Conservation (phyloP, 805 yeast genomes). For the Saccharomycopsis amapae region DNA sequence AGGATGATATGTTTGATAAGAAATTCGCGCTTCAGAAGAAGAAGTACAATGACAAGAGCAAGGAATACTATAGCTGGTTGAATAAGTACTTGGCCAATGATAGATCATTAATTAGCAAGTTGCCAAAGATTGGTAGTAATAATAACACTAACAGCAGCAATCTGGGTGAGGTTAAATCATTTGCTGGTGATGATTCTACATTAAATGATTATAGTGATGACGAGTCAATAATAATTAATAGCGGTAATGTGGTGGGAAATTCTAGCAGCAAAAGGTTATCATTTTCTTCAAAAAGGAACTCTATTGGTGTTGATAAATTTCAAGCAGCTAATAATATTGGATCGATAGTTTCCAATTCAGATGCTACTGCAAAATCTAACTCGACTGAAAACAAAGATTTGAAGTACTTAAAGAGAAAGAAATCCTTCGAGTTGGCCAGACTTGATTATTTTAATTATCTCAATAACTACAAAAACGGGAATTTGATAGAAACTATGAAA, state of each 20-base stretch:
- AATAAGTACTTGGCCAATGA: constrained; percentile 14
- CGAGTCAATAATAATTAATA: constrained; percentile 2
- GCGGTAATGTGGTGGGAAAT: neutral
- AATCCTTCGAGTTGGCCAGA: constrained; percentile 37
- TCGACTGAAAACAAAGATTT: constrained; percentile 27
- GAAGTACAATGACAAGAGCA: constrained; percentile 13
- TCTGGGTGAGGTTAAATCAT: no score
- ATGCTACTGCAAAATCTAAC: neutral
- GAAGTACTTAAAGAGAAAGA: constrained; percentile 32
- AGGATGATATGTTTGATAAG: constrained; percentile 6
- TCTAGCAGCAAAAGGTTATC: constrained; percentile 7
- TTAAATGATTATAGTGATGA: constrained; percentile 3
- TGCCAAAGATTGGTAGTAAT: neutral
- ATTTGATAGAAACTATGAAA: constrained; percentile 10
- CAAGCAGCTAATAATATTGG: no score
- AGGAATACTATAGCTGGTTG: constrained; percentile 19
- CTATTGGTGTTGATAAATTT: constrained; percentile 1
- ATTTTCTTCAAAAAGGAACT: constrained; percentile 8
- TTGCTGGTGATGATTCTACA: neutral
- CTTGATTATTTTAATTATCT: constrained; percentile 40
- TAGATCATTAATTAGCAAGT: neutral
- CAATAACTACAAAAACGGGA: constrained; percentile 26
- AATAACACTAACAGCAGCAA: neutral
- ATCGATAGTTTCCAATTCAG: no score
- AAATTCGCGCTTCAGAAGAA: constrained; percentile 4